These are phyloP conservation scores for Acanthamoeba triangularis DNA, from an alignment of 208 protist species.

Conservation along the genomic window DNA sequence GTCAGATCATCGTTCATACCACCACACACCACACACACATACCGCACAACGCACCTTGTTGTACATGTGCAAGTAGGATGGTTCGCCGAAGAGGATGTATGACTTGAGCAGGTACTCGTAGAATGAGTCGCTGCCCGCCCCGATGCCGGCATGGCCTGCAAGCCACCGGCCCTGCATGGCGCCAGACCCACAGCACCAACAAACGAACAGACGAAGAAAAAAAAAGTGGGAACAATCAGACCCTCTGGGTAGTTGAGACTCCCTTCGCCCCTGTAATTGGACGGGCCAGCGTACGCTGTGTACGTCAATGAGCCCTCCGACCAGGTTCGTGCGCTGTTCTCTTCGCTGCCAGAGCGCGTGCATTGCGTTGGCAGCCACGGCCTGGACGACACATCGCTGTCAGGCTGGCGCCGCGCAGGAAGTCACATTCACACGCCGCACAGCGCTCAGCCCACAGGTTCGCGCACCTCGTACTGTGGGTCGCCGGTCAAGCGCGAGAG, in stretches of 20 bases:
- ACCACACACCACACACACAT: too few species aligned
- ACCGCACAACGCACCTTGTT: neutral
- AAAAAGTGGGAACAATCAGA: too few species aligned
- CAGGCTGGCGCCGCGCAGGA: neutral
- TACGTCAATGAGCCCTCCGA: conserved; percentile 27
- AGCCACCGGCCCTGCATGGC: conserved; percentile 51
- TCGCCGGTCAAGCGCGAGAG: conserved; percentile 77
- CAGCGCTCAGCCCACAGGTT: neutral
- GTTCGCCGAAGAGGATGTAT: conserved; percentile 89
- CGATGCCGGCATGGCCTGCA: conserved; percentile 80
- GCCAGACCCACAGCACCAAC: conserved; percentile 77
- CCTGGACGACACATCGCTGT: conserved; percentile 76
- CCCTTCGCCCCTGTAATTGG: neutral
- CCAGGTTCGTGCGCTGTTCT: conserved; percentile 65
- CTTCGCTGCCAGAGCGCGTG: conserved; percentile 82
- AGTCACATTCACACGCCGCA: neutral
- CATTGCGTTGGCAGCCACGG: conserved; percentile 81
- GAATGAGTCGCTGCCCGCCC: conserved; percentile 91
- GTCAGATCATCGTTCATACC: too few species aligned
- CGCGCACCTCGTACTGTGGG: conserved; percentile 34
- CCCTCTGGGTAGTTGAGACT: neutral
- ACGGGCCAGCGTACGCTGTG: neutral
- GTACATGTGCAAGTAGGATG: conserved; percentile 86
- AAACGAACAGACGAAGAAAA: conserved; percentile 77
- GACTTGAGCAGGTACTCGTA: conserved; percentile 95